Conservation (phyloP, 2,329 filamentous ascomycete genomes). For the Pleoardoris graminearum region DNA sequence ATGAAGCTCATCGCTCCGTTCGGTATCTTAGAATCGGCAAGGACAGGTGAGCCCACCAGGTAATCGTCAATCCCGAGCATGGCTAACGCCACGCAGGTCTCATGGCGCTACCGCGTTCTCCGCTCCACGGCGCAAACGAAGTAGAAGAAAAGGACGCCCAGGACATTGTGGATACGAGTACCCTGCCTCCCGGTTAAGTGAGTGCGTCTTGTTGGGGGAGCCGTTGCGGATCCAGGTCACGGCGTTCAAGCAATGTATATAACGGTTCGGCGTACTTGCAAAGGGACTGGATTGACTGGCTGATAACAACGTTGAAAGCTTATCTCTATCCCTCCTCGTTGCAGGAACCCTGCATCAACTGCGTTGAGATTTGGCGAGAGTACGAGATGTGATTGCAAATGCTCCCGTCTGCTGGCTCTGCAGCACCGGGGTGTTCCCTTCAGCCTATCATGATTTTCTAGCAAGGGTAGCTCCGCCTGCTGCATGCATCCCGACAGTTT, state of each 20-base stretch:
- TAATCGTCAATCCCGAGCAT: slow-evolving; percentile 8
- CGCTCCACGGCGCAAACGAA: slow-evolving; percentile 74
- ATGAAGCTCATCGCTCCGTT: slow-evolving; percentile 94
- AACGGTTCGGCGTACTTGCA: slow-evolving; percentile 11
- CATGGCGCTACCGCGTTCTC: slow-evolving; percentile 94
- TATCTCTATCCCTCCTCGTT: not conserved
- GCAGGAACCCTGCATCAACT: not conserved
- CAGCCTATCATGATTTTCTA: not conserved
- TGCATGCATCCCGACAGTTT: not conserved
- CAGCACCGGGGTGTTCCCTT: not conserved
- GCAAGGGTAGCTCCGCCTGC: not conserved
- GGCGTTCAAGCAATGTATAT: slow-evolving; percentile 14
- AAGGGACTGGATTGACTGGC: slow-evolving; percentile 5
- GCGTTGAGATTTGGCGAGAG: not conserved
- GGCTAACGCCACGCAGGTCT: slow-evolving; percentile 58
- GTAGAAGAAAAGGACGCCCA: slow-evolving; percentile 83
- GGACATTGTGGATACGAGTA: slow-evolving; percentile 92
- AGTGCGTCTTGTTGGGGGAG: not conserved
- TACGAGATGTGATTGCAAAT: not conserved
- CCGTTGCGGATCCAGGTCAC: not conserved
- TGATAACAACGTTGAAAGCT: not conserved
- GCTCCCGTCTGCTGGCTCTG: not conserved
- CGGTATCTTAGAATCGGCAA: slow-evolving; percentile 92
- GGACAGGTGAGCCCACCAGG: slow-evolving; percentile 64
- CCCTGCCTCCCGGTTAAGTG: slow-evolving; percentile 82